Evolutionary conservation across 208 protist species (phyloP), one percentile per base, ranked within the genome.

Genomic region (Baffinella frigidus): DNA sequence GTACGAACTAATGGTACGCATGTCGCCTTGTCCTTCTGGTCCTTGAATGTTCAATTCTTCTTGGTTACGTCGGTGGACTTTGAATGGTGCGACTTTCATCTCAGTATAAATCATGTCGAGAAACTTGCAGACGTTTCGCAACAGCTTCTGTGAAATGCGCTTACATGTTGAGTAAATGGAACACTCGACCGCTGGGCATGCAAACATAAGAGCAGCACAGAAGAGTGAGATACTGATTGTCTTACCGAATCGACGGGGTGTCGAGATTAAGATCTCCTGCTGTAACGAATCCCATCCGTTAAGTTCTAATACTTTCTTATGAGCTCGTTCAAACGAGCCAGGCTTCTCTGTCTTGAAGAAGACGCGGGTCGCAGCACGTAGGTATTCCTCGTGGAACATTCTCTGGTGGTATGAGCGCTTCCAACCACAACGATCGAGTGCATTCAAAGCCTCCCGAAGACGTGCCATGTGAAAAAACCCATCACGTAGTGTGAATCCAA

Each of bases 161-260:
- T 90, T 90, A 39, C 83, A 90, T 41, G 61, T 90, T 30, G 83
- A 90, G 83, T 90, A 90, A 20, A 90, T 90, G 39, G 36, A 61
- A 9, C 67, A 14, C 45, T 90, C 83, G 11, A 90, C 10, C 9
- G n/a, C 0, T 30, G 83, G 56, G 56, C 33, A 33, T 10, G 83
- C 67, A 30, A 61, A 73, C 9, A 73, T 38, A 44, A 90, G 67
- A 0, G 83, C 83, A 0, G 83, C 83, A 14, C 51, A 44, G 72
- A 90, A 90, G 51, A 90, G 67, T 7, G 33, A 51, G 7, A 90
- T 51, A 17, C n/a, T 44, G n/a, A 90, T 73, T 24, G 83, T 90
- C 45, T 90, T 90, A n/a, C 83, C 83, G 45, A 90, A 90, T 2
- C 83, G 45, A 20, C 83, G 14, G 0, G 83, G 83, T 33, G 83